Evolutionary conservation across 768 basidiomycete species (phyloP), one percentile per base, ranked within the genome.

Genomic region (Lactifluus pinguis): DNA sequence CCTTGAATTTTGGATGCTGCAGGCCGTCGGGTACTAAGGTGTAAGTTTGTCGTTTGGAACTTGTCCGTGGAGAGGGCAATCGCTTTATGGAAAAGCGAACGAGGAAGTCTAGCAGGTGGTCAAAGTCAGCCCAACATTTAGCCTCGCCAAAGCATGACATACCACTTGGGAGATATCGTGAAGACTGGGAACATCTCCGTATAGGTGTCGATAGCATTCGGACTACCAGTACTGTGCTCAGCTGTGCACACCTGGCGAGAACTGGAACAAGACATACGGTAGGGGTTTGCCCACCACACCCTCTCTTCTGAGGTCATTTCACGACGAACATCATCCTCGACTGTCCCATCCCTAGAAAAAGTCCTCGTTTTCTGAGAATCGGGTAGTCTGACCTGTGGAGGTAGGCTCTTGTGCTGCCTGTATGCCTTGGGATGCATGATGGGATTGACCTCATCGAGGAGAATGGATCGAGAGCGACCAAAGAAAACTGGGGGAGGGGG

Each of bases 251-350:
- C 15, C 41, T 13, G 57, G 51, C 53, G 47, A 17, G 30, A 44
- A 42, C 11, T 11, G 52, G 30, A 41, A 21, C 39, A 30, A 57
- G 42, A 74, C 74, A 62, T 73, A 91, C 89, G 76, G 71, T 90
- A 92, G 57, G 89, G 88, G 69, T 82, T 88, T 11, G 86, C 79
- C 82, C 81, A 86, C 82, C 84, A 88, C 30, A 71, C 70, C 65
- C 80, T 75, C 73, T 91, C 88, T 66, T 82, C 74, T 45, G 68
- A 66, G 0, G 80, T 77, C 89, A 90, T 91, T 59, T 75, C 76
- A 36, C 85, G 76, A 13, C 77, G 79, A 15, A 49, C 68, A 6
- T 57, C 56, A 11, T 47, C 10, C 49, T 51, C 49, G 32, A 53
- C 60, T 49, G 60, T 59, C 34, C 60, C 65, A 19, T 64, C 59